A percentile compares a stretch with the other conserved stretches of the same genome.
Conservation (phyloP, 1,284 basidiomycete species). For the Heterobasidion occidentale region DNA sequence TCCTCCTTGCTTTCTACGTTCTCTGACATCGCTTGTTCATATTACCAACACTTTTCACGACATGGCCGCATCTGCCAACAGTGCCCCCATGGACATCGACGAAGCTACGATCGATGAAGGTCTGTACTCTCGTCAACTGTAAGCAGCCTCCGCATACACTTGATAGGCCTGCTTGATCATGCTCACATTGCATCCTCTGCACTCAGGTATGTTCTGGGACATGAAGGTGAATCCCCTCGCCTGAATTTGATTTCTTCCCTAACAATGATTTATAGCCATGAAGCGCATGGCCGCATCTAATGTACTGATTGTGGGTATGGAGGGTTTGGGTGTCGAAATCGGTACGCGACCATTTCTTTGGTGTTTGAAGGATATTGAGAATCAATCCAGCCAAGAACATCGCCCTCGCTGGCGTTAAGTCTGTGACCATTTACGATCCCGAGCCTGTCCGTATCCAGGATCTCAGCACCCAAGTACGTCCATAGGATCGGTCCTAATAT, state of each 20-base stretch:
- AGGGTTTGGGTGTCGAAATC: conserved; percentile 95
- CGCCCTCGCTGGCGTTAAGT: conserved; percentile 94
- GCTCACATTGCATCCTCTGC: conserved; percentile 15
- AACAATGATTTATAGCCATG: conserved; percentile 63
- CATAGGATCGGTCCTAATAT: background rate
- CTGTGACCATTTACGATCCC: conserved; percentile 94
- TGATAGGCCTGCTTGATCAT: conserved; percentile 6
- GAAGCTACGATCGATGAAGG: conserved; percentile 85
- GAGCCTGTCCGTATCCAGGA: conserved; percentile 83
- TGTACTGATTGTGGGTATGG: conserved; percentile 89
- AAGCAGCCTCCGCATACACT: conserved; percentile 26
- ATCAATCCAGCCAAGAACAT: conserved; percentile 87
- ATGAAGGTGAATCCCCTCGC: conserved; percentile 63
- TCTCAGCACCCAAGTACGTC: conserved; percentile 79
- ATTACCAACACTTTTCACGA: conserved; percentile 2
- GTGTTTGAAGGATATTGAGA: background rate
- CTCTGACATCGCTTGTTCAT: background rate
- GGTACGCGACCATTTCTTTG: conserved; percentile 40
- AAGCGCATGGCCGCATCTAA: conserved; percentile 98
- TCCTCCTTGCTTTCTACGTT: background rate
- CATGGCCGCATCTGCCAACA: conserved; percentile 47
- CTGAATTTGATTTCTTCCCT: background rate
- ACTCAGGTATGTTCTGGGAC: conserved; percentile 86
- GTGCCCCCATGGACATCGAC: conserved; percentile 73
- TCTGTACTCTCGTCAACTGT: conserved; percentile 95